phyloP scores from a whole-genome alignment of 2,329 filamentous ascomycete genomes.

The Epichloe gansuensis region DNA sequence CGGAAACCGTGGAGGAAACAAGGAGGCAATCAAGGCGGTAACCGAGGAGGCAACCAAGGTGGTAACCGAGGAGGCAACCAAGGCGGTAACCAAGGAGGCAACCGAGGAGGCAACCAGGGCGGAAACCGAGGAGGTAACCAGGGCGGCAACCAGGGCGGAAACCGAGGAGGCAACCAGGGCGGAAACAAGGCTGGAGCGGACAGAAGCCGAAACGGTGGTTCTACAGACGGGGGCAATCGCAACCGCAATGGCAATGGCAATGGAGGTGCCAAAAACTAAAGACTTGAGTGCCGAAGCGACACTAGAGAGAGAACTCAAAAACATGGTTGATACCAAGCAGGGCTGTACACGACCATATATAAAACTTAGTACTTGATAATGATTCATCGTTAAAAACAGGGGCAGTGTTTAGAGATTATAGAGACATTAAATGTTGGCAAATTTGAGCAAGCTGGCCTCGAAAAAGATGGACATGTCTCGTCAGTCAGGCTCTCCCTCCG shows the following conservation, averaged over 20 bases:
- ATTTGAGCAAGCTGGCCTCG: no score
- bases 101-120: not conserved
- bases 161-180: not conserved
- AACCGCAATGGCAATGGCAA: conserved; percentile 3
- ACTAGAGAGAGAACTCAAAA: no score
- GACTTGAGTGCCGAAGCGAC: no score
- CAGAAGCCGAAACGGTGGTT: not conserved
- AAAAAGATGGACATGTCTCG: no score
- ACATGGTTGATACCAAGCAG: not conserved
- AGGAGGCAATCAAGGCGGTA: not conserved
- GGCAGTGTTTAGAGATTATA: no score
- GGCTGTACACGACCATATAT: not conserved
- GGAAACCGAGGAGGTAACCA: rapidly evolving
- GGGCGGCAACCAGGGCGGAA: not conserved
- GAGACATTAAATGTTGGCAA: no score
- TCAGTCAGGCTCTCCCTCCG: no score
- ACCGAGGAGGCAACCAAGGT: not conserved
- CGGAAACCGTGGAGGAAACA: not conserved
- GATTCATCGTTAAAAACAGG: no score
- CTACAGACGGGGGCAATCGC: conserved; percentile 3
- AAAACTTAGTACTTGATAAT: not conserved
- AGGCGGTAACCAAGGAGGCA: not conserved
- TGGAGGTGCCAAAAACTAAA: not conserved
- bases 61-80: not conserved
- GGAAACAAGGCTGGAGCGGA: not conserved